Percentiles rank a stretch among this genome's conserved stretches.
phyloP scores from a whole-genome alignment of 768 basidiomycete species.

The Mycena vulgaris region DNA sequence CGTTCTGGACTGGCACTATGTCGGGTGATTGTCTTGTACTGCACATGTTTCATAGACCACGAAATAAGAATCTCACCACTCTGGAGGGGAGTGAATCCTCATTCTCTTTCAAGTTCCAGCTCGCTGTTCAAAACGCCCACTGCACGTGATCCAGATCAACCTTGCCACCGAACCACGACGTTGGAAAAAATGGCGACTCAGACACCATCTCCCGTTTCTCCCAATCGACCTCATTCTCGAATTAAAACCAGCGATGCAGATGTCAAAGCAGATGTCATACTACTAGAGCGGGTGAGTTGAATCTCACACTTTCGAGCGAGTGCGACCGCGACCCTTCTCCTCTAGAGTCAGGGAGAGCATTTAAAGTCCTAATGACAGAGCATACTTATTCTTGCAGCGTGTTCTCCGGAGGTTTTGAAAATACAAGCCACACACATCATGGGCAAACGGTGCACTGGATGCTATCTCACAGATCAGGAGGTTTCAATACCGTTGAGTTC shows the following conservation, averaged over 20 bases:
- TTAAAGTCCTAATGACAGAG: neutral
- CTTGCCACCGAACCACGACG: neutral
- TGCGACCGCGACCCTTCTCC: neutral
- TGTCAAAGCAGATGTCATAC: neutral
- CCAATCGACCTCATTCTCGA: no score
- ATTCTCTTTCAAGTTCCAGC: no score
- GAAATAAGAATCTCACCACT: no score
- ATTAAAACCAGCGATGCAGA: no score
- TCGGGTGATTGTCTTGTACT: neutral
- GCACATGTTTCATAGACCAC: no score
- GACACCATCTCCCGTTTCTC: no score
- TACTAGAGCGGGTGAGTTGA: neutral
- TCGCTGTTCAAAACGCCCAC: no score
- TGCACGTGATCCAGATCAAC: neutral
- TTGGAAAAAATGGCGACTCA: no score
- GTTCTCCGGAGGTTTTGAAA: neutral
- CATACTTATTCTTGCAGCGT: neutral
- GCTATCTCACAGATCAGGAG: neutral
- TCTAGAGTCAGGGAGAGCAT: neutral
- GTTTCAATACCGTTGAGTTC: neutral
- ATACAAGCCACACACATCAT: neutral
- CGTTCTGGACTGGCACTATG: slow-evolving; percentile 51
- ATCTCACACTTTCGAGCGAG: neutral
- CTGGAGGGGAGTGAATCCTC: no score
- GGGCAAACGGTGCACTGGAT: neutral